Evolutionary conservation across 495 filamentous ascomycete genomes (phyloP).

Genomic region (Rusavskia elegans): DNA sequence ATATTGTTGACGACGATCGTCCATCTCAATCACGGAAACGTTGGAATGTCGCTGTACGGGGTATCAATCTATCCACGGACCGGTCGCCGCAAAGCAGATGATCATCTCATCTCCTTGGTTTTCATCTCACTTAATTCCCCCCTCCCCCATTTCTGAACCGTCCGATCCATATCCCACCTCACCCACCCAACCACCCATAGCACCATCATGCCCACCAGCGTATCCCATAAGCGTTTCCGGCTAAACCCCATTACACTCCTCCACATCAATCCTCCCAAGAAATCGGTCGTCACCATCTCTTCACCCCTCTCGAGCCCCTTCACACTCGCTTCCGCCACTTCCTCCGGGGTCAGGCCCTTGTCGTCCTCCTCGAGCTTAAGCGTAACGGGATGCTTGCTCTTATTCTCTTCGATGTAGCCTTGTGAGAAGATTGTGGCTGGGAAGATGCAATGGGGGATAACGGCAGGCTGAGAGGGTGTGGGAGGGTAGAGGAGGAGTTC

Average conservation of each 20-base stretch:
- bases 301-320: slow-evolving; percentile 63
- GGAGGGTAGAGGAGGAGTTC: slow-evolving; percentile 70
- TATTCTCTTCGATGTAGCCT: slow-evolving; percentile 63
- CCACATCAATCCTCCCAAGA: slow-evolving; percentile 28
- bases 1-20: no score
- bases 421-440: slow-evolving; percentile 69
- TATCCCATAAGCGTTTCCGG: slow-evolving; percentile 12
- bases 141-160: slow-evolving; percentile 12
- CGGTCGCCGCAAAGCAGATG: no score
- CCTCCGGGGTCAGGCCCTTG: slow-evolving; percentile 58
- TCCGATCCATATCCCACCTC: slow-evolving; percentile 15
- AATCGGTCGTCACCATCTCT: slow-evolving; percentile 55
- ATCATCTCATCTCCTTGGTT: neutral
- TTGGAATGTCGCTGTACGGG: no score
- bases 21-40: no score
- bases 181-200: slow-evolving; percentile 9
- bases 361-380: slow-evolving; percentile 69
- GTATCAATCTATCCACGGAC: no score
- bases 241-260: slow-evolving; percentile 9
- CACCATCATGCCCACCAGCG: slow-evolving; percentile 10
- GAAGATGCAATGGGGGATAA: slow-evolving; percentile 70
- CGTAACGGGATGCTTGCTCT: slow-evolving; percentile 67
- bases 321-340: slow-evolving; percentile 57
- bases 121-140: neutral
- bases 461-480: slow-evolving; percentile 24